Percentiles rank a stretch among this genome's conserved stretches.
Evolutionary conservation across 345 rosid species (phyloP).

Genomic region (Gossypium stocksii): DNA sequence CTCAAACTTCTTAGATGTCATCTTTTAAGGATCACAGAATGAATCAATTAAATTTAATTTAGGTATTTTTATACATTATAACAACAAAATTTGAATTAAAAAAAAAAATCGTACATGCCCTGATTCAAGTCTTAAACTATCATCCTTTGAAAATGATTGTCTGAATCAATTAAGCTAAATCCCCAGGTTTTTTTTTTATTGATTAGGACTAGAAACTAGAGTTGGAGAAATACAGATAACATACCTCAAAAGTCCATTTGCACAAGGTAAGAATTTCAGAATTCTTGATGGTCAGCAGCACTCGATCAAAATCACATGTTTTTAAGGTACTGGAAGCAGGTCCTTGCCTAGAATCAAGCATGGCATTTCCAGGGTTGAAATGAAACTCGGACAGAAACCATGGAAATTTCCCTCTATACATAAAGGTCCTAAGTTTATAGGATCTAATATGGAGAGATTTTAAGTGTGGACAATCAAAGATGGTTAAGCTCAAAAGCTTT

Average conservation of each 20-base stretch:
- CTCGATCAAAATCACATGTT: constrained; percentile 30
- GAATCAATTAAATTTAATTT: too few relatives aligned
- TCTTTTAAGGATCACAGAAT: too few relatives aligned
- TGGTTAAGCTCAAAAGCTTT: constrained; percentile 30
- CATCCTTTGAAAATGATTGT: too few relatives aligned
- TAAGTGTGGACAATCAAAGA: too few relatives aligned
- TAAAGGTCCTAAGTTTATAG: constrained; percentile 38
- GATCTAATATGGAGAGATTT: constrained; percentile 33
- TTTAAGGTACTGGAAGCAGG: constrained; percentile 25
- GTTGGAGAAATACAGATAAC: background rate
- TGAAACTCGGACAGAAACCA: constrained; percentile 42
- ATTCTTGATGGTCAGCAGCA: constrained; percentile 51
- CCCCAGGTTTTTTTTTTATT: too few relatives aligned
- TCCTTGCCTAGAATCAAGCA: constrained; percentile 50
- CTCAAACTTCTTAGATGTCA: too few relatives aligned
- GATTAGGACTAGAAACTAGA: background rate
- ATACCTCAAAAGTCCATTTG: constrained; percentile 62
- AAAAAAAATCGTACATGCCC: too few relatives aligned
- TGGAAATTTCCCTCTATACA: constrained; percentile 40
- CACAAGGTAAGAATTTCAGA: constrained; percentile 47
- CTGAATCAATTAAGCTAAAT: too few relatives aligned
- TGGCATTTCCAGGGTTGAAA: constrained; percentile 44
- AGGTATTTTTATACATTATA: background rate
- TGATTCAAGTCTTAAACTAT: too few relatives aligned
- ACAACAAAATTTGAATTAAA: background rate